Base-by-base conservation (phyloP, 805 yeast genomes). In the Nakazawaea anatomiae region DNA sequence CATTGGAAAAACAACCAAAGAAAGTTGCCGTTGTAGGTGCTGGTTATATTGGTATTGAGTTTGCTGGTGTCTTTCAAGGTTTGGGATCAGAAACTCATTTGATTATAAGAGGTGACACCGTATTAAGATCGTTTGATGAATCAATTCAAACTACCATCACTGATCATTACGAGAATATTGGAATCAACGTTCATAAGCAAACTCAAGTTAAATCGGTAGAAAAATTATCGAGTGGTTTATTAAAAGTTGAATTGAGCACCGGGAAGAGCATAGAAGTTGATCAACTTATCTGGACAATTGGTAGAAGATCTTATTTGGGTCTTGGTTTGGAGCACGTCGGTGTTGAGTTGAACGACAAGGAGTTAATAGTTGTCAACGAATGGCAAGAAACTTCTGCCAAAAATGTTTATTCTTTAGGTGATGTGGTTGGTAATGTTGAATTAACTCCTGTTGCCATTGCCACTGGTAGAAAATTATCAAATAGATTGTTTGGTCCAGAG, bases 361-460 rank as follows among this genome's bases (percentile, higher is more conserved):
- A 79, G 11, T 85, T 85, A 67, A 75, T 94, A 45, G 67, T 78
- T 47, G 96, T 82, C 38, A 96, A 94, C 66, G 97, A 89, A 70
- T 92, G 72, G 70, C 98, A 94, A 75, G 80, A 82, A 63, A 86
- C 97, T 7, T 74, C 80, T 47, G 79, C 86, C 56, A 72, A 79
- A 51, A 77, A 82, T 66, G 76, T 94, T 56, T 89, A 77, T 65
- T 85, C 99, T 1, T 73, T 94, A 44, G 99, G 99, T 63, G 99
- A 94, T 67, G 95, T 92, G 54, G 86, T 88, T 42, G 97, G 97
- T 55, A 83, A 87, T 32, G 86, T 88, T 43, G 98, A 94, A 73
- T 79, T 94, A 61, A 94, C 99, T 2, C 99, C 99, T 7, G 97
- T 90, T 42, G 99, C 99, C 39, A 94, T 94, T 72, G 97, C 99